A percentile compares a stretch with the other conserved stretches of the same genome.
These are phyloP conservation scores for Pseudozyma thailandica DNA, from an alignment of 1,284 basidiomycete species.

Conservation along the genomic window DNA sequence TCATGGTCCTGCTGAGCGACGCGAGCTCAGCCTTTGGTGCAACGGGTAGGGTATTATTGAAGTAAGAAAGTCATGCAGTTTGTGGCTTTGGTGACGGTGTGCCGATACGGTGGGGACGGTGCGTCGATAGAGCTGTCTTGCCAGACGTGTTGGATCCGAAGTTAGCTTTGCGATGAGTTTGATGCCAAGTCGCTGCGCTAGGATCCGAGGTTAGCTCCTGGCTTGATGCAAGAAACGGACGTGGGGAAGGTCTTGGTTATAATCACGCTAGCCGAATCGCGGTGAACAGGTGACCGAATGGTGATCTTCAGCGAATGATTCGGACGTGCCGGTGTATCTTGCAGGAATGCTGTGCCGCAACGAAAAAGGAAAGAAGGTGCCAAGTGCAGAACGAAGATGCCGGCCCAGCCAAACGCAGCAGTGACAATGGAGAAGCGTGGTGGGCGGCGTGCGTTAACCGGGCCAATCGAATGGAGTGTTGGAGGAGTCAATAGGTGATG, in stretches of 20 bases:
- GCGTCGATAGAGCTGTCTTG: too few relatives aligned
- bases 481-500: too few relatives aligned
- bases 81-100: too few relatives aligned
- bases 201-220: neutral
- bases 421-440: neutral
- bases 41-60: conserved; percentile 10
- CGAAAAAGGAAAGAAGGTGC: neutral
- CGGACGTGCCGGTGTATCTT: neutral
- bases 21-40: conserved; percentile 30
- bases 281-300: too few relatives aligned
- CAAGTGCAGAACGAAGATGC: conserved; percentile 1
- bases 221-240: neutral
- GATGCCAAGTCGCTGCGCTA: neutral
- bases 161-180: too few relatives aligned
- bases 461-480: too few relatives aligned
- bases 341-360: neutral
- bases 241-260: too few relatives aligned
- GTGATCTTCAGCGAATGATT: too few relatives aligned
- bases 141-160: too few relatives aligned
- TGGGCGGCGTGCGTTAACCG: conserved; percentile 4
- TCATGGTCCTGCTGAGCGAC: conserved; percentile 49
- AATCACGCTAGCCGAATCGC: too few relatives aligned
- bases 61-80: conserved; percentile 24
- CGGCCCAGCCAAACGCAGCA: conserved; percentile 10
- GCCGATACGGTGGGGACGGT: too few relatives aligned